phyloP scores from a whole-genome alignment of 2,329 filamentous ascomycete species.

The Elsinoe arachidis region DNA sequence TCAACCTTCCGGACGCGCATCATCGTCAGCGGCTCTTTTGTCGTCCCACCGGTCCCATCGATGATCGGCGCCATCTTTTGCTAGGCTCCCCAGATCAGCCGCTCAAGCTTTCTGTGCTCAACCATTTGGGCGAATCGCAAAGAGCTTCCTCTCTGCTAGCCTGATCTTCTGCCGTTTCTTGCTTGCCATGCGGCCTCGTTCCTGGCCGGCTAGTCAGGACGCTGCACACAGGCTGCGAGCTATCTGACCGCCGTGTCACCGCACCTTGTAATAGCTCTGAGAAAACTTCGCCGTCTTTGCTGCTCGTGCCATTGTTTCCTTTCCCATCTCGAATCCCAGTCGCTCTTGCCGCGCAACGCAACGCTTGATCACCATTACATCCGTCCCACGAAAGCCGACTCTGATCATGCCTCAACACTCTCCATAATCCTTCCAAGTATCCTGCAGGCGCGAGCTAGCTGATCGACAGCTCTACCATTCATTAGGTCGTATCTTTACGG shows the following conservation, averaged over 20 bases:
- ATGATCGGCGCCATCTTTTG: slow-evolving; percentile 2
- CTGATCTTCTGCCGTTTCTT: slow-evolving; percentile 2
- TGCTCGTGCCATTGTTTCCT: not conserved
- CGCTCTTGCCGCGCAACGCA: not conserved
- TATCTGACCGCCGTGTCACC: not conserved
- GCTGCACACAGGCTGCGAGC: not conserved
- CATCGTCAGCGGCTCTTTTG: not conserved
- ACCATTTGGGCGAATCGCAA: not conserved
- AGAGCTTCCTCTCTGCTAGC: not conserved
- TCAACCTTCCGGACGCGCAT: not conserved
- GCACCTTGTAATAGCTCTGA: not conserved
- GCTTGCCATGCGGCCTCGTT: not conserved
- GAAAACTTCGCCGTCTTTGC: not conserved
- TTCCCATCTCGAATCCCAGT: not conserved
- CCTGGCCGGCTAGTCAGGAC: slow-evolving; percentile 3
- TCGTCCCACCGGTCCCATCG: not conserved
- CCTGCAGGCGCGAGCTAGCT: not conserved
- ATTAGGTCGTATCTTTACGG: not conserved
- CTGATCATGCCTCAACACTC: not conserved
- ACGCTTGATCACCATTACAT: no score
- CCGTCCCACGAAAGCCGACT: not conserved
- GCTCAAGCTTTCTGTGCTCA: not conserved
- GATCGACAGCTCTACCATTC: not conserved
- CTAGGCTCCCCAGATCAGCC: slow-evolving; percentile 2
- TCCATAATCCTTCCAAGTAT: not conserved